A percentile compares a stretch with the other conserved stretches of the same genome.
These are phyloP conservation scores for Plasmodium vivax DNA, from an alignment of 169 alveolate species.

Conservation along the genomic window DNA sequence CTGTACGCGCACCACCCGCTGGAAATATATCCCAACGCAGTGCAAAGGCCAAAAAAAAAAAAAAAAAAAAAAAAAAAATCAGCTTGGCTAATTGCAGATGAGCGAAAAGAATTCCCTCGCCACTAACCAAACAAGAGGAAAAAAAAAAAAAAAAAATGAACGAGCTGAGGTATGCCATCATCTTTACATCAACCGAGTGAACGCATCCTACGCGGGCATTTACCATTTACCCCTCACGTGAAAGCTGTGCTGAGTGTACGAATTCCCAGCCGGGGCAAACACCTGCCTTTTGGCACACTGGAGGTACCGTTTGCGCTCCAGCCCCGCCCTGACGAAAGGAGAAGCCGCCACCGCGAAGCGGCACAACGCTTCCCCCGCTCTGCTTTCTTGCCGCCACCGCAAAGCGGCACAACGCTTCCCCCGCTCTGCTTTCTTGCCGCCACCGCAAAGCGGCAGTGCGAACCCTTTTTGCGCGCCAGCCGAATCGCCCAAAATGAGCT, in stretches of 20 bases:
- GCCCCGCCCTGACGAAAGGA: not conserved
- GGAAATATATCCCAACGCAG: not conserved
- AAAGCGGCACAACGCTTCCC: too few relatives aligned
- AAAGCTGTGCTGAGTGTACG: not conserved
- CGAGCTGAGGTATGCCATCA: not conserved
- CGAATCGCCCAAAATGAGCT: conserved; percentile 86
- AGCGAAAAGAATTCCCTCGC: not conserved
- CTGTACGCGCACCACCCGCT: not conserved
- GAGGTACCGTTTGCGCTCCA: not conserved
- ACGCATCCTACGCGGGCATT: not conserved
- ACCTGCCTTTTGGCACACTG: not conserved
- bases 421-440: too few relatives aligned
- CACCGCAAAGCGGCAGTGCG: not conserved
- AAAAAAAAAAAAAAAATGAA: not conserved
- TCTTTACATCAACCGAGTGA: not conserved
- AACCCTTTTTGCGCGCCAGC: not conserved
- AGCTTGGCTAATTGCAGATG: not conserved
- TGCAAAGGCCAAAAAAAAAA: not conserved
- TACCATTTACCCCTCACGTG: not conserved
- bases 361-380: not conserved
- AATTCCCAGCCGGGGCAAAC: not conserved
- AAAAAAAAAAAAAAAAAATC: not conserved
- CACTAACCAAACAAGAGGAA: not conserved
- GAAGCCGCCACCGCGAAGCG: not conserved
- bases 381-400: not conserved